phyloP scores from a whole-genome alignment of 805 yeast species.

The Schwanniomyces pseudopolymorphus region DNA sequence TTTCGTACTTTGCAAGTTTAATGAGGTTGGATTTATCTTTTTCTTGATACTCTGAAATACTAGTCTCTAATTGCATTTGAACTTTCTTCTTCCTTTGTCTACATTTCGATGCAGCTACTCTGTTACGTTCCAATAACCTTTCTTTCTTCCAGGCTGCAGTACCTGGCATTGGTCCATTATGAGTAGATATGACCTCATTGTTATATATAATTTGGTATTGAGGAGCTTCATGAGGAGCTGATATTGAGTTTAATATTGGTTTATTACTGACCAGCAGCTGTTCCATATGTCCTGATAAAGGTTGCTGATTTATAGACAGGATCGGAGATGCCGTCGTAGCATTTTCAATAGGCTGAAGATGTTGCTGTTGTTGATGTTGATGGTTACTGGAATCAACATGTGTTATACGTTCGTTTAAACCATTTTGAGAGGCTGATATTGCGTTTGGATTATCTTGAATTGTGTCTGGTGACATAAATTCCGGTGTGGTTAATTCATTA shows the following conservation, averaged over 20 bases:
- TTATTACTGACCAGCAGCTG: background rate
- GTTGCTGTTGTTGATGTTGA: background rate
- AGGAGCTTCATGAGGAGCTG: conserved; percentile 49
- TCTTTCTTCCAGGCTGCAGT: conserved; percentile 69
- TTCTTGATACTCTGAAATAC: conserved; percentile 47
- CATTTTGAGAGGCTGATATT: background rate
- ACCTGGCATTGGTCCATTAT: conserved; percentile 61
- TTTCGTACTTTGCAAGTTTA: conserved; percentile 21
- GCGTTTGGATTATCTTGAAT: background rate
- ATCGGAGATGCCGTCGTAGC: background rate
- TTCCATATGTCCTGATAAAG: background rate
- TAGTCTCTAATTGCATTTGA: conserved; percentile 64
- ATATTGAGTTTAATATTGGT: conserved; percentile 6
- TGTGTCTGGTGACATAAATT: background rate
- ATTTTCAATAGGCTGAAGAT: background rate
- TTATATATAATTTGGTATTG: conserved; percentile 52
- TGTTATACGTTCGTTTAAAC: background rate
- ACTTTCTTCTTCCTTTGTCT: conserved; percentile 68
- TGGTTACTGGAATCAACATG: background rate
- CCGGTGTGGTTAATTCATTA: background rate
- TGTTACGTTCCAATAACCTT: conserved; percentile 56
- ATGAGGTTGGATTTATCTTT: conserved; percentile 36
- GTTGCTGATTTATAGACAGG: background rate
- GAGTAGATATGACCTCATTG: conserved; percentile 54
- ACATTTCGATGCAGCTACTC: conserved; percentile 70